Evolutionary conservation across 2,329 filamentous ascomycete genomes (phyloP).

Genomic region (Ophioceras dolichostomum): DNA sequence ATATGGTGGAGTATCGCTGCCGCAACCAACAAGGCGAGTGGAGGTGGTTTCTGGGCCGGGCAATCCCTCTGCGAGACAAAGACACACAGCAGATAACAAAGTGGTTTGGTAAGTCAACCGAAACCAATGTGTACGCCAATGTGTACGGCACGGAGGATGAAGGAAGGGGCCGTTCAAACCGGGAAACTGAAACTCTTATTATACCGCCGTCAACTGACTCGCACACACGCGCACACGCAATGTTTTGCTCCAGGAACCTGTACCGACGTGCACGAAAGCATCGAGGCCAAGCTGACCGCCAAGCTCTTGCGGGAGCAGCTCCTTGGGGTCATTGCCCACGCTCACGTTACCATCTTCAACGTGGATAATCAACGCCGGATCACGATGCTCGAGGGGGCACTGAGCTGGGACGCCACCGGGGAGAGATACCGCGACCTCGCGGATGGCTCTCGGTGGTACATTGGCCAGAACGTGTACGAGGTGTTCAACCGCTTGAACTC

Average conservation of each 20-base stretch:
- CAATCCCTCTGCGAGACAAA: slow-evolving; percentile 53
- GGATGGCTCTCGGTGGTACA: slow-evolving; percentile 31
- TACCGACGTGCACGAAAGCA: slow-evolving; percentile 66
- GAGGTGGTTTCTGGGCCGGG: slow-evolving; percentile 69
- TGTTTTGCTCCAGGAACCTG: slow-evolving; percentile 43
- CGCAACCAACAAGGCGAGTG: slow-evolving; percentile 54
- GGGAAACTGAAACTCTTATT: too few relatives aligned
- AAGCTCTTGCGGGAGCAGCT: slow-evolving; percentile 59
- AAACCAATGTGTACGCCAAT: not conserved
- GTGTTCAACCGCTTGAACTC: slow-evolving; percentile 43
- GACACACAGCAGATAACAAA: slow-evolving; percentile 58
- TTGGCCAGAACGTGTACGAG: slow-evolving; percentile 52
- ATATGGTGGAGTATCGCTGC: slow-evolving; percentile 60
- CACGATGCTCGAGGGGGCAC: slow-evolving; percentile 57
- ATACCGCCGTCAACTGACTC: too few relatives aligned
- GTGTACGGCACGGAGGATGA: too few relatives aligned
- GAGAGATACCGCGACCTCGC: slow-evolving; percentile 17
- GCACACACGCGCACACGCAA: too few relatives aligned
- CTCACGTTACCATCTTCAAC: slow-evolving; percentile 64
- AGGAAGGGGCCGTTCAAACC: too few relatives aligned
- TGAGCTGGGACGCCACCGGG: slow-evolving; percentile 35
- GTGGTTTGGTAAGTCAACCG: slow-evolving; percentile 62
- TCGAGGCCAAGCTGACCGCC: slow-evolving; percentile 54
- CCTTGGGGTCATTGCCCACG: slow-evolving; percentile 60
- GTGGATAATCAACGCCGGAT: slow-evolving; percentile 50